Percentiles rank a stretch among this genome's conserved stretches.
phyloP scores from a whole-genome alignment of 2,329 filamentous ascomycete species.

The Epichloe gansuensis region DNA sequence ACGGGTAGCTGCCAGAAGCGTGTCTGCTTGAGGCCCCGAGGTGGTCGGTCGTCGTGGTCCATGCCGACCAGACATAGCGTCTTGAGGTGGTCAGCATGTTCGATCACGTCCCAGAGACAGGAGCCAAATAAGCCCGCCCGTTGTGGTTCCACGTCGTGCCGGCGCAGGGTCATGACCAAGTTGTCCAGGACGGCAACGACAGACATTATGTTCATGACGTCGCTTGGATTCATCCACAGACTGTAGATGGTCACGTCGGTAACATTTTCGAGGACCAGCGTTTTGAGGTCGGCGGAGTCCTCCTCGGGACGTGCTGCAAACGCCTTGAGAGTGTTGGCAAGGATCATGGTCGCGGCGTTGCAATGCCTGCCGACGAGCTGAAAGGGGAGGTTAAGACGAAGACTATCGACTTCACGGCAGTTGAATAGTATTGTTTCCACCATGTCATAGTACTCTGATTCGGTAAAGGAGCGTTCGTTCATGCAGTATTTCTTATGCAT shows the following conservation, averaged over 20 bases:
- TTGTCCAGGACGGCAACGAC: slow-evolving; percentile 30
- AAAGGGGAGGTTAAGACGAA: slow-evolving; percentile 40
- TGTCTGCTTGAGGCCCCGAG: slow-evolving; percentile 25
- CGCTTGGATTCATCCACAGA: slow-evolving; percentile 39
- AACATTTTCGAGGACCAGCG: slow-evolving; percentile 38
- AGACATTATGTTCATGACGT: slow-evolving; percentile 35
- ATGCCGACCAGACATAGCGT: slow-evolving; percentile 37
- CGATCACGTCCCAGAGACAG: slow-evolving; percentile 38
- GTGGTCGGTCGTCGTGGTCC: slow-evolving; percentile 27
- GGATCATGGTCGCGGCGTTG: slow-evolving; percentile 36
- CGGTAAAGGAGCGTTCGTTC: slow-evolving; percentile 35
- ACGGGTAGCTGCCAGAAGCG: slow-evolving; percentile 22
- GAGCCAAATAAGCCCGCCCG: slow-evolving; percentile 28
- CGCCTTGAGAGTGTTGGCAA: slow-evolving; percentile 39
- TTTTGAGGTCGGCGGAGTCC: slow-evolving; percentile 28
- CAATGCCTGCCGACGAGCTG: slow-evolving; percentile 34
- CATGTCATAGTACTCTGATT: slow-evolving; percentile 31
- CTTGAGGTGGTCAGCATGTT: slow-evolving; percentile 30
- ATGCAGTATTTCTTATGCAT: slow-evolving; percentile 36
- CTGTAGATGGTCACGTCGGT: slow-evolving; percentile 34
- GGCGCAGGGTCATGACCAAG: slow-evolving; percentile 34
- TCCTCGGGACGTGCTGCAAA: slow-evolving; percentile 33
- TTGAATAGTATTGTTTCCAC: slow-evolving; percentile 31
- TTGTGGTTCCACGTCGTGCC: slow-evolving; percentile 26
- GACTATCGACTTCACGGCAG: slow-evolving; percentile 30